phyloP scores from a whole-genome alignment of 306 rosid genomes.

The Medicago lupulina region DNA sequence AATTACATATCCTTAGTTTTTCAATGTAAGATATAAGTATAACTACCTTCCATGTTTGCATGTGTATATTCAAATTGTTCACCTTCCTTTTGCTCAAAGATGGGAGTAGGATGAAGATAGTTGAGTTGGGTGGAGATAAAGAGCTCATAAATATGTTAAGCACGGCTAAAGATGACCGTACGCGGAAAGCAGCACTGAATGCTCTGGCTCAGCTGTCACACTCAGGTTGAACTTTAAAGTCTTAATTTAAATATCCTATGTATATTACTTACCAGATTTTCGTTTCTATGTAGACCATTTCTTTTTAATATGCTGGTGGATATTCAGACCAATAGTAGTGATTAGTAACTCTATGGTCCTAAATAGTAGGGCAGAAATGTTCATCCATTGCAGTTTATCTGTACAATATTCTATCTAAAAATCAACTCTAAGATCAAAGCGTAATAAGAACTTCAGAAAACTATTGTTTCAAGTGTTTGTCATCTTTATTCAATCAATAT shows the following conservation, averaged over 20 bases:
- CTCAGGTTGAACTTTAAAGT: slow-evolving; percentile 62
- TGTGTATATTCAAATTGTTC: slow-evolving; percentile 21
- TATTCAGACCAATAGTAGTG: slow-evolving; percentile 16
- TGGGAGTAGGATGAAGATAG: slow-evolving; percentile 79
- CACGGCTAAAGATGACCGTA: slow-evolving; percentile 85
- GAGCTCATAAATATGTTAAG: slow-evolving; percentile 80
- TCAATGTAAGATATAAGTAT: not conserved
- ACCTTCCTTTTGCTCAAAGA: slow-evolving; percentile 52
- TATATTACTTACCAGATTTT: not conserved
- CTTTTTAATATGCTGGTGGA: not conserved
- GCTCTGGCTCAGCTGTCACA: slow-evolving; percentile 76
- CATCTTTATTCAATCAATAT: slow-evolving; percentile 22
- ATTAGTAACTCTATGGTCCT: slow-evolving; percentile 18
- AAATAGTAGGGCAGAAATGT: slow-evolving; percentile 15
- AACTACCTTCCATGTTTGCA: slow-evolving; percentile 25
- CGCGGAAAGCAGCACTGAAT: slow-evolving; percentile 83
- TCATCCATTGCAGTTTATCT: slow-evolving; percentile 8
- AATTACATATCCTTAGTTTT: slow-evolving; percentile 26
- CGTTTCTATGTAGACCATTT: not conserved
- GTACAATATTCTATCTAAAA: slow-evolving; percentile 20
- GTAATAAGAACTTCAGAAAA: slow-evolving; percentile 13
- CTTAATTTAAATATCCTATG: slow-evolving; percentile 14
- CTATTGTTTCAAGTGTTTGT: slow-evolving; percentile 12
- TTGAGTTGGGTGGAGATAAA: slow-evolving; percentile 77
- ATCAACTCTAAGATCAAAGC: slow-evolving; percentile 9